Evolutionary conservation across 441 rosid species (phyloP).

Genomic region (Croton setiger): DNA sequence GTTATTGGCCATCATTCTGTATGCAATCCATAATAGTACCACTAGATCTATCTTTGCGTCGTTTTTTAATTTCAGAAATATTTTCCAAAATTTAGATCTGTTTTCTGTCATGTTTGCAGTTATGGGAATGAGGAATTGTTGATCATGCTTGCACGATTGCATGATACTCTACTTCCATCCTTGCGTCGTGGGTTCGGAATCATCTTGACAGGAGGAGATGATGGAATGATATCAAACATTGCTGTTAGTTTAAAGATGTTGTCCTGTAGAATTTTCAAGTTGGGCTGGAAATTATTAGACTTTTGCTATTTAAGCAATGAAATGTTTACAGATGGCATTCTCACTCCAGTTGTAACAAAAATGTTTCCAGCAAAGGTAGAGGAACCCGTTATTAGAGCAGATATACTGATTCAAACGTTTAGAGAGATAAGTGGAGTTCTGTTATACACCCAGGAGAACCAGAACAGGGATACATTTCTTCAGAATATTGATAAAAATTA

Average conservation of each 20-base stretch:
- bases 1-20: not conserved
- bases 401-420: conserved; percentile 76
- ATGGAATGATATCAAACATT: conserved; percentile 42
- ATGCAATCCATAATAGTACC: not conserved
- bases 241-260: conserved; percentile 68
- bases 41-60: not conserved
- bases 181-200: conserved; percentile 54
- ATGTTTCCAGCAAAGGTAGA: conserved; percentile 87
- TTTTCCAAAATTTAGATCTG: conserved; percentile 13
- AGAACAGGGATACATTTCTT: conserved; percentile 48
- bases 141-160: conserved; percentile 59
- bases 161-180: conserved; percentile 84
- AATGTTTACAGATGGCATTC: conserved; percentile 37
- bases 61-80: not conserved
- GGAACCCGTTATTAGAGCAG: conserved; percentile 84
- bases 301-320: conserved; percentile 65
- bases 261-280: conserved; percentile 57
- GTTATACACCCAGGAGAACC: conserved; percentile 45
- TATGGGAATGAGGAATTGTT: conserved; percentile 80
- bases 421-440: conserved; percentile 70
- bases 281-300: conserved; percentile 82
- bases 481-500: conserved; percentile 57
- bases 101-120: conserved; percentile 44
- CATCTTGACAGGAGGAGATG: conserved; percentile 44
- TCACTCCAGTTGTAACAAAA: conserved; percentile 53